A percentile compares a stretch with the other conserved stretches of the same genome.
phyloP scores from a whole-genome alignment of 345 rosid species.

The Citrus sp. region DNA sequence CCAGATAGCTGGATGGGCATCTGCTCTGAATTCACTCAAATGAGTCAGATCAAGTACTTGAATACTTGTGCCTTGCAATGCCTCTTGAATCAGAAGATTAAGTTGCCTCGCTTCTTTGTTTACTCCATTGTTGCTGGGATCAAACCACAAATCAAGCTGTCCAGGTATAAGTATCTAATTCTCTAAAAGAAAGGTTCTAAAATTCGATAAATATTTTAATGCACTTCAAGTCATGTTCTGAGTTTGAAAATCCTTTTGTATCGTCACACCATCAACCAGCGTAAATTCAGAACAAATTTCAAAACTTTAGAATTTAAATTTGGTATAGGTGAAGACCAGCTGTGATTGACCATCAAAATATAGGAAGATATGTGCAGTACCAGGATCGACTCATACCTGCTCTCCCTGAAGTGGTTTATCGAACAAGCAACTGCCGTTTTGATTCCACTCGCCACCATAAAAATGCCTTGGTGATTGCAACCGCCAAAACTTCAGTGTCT shows the following conservation, averaged over 20 bases:
- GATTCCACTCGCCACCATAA: slow-evolving; percentile 92
- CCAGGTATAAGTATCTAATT: slow-evolving; percentile 31
- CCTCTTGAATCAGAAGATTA: slow-evolving; percentile 47
- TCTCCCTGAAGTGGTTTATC: slow-evolving; percentile 57
- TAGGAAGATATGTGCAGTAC: neutral
- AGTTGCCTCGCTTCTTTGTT: slow-evolving; percentile 79
- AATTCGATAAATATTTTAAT: neutral
- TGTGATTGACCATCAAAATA: neutral
- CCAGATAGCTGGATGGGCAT: slow-evolving; percentile 96
- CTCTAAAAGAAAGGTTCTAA: neutral
- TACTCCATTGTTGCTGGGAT: slow-evolving; percentile 84
- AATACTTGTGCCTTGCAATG: slow-evolving; percentile 46
- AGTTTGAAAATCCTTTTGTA: neutral
- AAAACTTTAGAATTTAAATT: neutral
- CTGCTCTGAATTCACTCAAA: slow-evolving; percentile 91
- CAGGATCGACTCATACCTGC: slow-evolving; percentile 48
- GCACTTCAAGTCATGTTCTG: neutral
- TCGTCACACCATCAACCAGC: neutral
- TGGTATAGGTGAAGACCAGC: neutral
- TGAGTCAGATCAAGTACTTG: slow-evolving; percentile 62
- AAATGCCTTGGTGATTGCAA: slow-evolving; percentile 95
- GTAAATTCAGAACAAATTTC: neutral
- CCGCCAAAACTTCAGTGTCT: slow-evolving; percentile 82
- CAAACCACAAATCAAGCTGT: slow-evolving; percentile 96
- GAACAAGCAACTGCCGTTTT: slow-evolving; percentile 86